A percentile compares a stretch with the other conserved stretches of the same genome.
Conservation (phyloP, 371 early-diverging fungal species). For the Apophysomyces sp. region DNA sequence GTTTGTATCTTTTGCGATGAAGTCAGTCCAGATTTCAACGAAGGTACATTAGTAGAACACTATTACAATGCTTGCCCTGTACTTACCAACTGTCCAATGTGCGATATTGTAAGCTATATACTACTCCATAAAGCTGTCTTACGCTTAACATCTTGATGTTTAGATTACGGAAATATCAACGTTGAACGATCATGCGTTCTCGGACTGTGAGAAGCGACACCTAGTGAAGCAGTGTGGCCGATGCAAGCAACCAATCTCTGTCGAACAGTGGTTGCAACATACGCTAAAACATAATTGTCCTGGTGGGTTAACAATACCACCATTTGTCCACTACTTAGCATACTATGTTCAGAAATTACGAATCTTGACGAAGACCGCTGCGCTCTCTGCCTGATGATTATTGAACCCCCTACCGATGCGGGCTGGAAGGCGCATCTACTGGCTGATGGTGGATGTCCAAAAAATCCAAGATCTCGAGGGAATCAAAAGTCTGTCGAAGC, state of each 20-base stretch:
- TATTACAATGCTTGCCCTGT: slow-evolving; percentile 78
- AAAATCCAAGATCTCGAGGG: slow-evolving; percentile 7
- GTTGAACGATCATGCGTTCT: slow-evolving; percentile 58
- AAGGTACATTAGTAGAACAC: slow-evolving; percentile 67
- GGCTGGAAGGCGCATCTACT: slow-evolving; percentile 67
- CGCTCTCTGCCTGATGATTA: slow-evolving; percentile 58
- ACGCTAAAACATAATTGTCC: slow-evolving; percentile 38
- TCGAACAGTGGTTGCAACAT: slow-evolving; percentile 53
- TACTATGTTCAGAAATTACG: slow-evolving; percentile 3
- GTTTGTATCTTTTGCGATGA: slow-evolving; percentile 79
- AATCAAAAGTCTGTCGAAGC: background rate
- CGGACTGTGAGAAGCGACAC: slow-evolving; percentile 60
- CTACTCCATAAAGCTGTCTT: background rate
- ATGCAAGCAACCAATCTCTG: slow-evolving; percentile 58
- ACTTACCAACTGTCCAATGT: slow-evolving; percentile 65
- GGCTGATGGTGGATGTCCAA: slow-evolving; percentile 44
- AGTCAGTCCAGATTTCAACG: slow-evolving; percentile 59
- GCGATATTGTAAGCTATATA: slow-evolving; percentile 55
- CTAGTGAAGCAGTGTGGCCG: slow-evolving; percentile 57
- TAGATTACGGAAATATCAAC: slow-evolving; percentile 75
- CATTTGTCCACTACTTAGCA: slow-evolving; percentile 19
- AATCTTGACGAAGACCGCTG: slow-evolving; percentile 44
- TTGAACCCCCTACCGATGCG: slow-evolving; percentile 53
- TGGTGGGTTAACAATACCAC: slow-evolving; percentile 22
- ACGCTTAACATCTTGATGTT: background rate